phyloP scores from a whole-genome alignment of 441 rosid species.

The Adansonia grandidieri region DNA sequence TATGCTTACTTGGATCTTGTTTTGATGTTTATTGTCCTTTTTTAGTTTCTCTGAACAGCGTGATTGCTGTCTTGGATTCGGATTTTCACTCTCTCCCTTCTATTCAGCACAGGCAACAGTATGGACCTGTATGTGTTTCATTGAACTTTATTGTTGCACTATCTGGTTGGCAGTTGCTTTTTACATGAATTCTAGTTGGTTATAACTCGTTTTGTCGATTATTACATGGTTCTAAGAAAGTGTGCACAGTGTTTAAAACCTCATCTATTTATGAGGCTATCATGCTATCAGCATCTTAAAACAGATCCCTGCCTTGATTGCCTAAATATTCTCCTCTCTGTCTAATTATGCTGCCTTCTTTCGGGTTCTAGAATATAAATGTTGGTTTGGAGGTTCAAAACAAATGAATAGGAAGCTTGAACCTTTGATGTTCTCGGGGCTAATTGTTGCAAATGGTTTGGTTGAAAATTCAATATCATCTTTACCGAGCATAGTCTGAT shows the following conservation, averaged over 20 bases:
- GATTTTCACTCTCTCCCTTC: slow-evolving; percentile 99
- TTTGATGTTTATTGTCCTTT: slow-evolving; percentile 37
- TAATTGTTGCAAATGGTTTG: background rate
- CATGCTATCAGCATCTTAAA: slow-evolving; percentile 1
- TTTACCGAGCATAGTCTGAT: background rate
- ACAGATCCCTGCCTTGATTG: slow-evolving; percentile 11
- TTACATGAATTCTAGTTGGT: slow-evolving; percentile 1
- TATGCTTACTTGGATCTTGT: background rate
- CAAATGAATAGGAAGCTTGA: background rate
- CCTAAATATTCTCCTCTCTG: background rate
- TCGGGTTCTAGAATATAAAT: slow-evolving; percentile 4
- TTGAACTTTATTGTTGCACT: slow-evolving; percentile 31
- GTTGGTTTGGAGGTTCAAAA: slow-evolving; percentile 15
- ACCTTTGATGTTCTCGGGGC: background rate
- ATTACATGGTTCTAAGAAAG: slow-evolving; percentile 15
- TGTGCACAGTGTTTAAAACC: background rate
- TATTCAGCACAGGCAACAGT: slow-evolving; percentile 88
- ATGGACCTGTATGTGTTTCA: slow-evolving; percentile 93
- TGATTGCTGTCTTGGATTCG: slow-evolving; percentile 98
- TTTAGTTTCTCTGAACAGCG: slow-evolving; percentile 94
- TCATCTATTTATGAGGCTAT: slow-evolving; percentile 18
- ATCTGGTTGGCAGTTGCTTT: slow-evolving; percentile 26
- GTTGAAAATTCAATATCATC: slow-evolving; percentile 8
- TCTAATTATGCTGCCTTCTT: background rate
- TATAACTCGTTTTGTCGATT: background rate